Evolutionary conservation across 345 rosid genomes (phyloP).

Genomic region (Lepidium sativum): DNA sequence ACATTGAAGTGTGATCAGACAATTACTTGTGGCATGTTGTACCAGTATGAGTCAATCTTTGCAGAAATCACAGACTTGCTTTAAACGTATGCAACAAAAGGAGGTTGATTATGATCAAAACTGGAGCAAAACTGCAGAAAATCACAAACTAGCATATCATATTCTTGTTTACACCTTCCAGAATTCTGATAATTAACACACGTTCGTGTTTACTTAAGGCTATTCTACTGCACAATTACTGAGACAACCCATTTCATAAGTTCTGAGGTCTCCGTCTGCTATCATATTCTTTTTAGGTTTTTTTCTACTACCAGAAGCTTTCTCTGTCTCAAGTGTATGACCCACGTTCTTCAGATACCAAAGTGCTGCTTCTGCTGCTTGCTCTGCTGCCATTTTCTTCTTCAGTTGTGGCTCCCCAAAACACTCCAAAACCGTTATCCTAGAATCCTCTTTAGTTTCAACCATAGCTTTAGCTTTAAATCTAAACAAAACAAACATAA

Average conservation of each 20-base stretch:
- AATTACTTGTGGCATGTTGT: conserved; percentile 77
- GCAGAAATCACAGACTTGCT: conserved; percentile 5
- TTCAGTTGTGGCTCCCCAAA: conserved; percentile 29
- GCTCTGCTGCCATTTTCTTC: conserved; percentile 55
- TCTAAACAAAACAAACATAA: conserved; percentile 22
- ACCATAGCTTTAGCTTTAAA: conserved; percentile 36
- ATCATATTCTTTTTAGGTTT: not conserved
- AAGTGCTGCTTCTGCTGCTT: conserved; percentile 59
- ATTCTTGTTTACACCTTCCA: conserved; percentile 26
- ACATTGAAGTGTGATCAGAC: conserved; percentile 53
- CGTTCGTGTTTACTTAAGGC: too few relatives aligned
- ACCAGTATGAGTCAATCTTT: conserved; percentile 75
- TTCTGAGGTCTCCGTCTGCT: not conserved
- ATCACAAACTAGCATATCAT: conserved; percentile 25
- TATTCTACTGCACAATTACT: too few relatives aligned
- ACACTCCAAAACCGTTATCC: conserved; percentile 33
- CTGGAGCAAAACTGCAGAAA: conserved; percentile 63
- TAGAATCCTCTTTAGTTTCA: conserved; percentile 24
- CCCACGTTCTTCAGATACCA: conserved; percentile 54
- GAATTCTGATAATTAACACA: not conserved
- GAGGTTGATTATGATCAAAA: conserved; percentile 84
- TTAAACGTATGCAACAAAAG: not conserved
- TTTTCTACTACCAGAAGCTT: not conserved
- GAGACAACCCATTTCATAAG: too few relatives aligned
- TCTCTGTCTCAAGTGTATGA: conserved; percentile 7